Base-by-base conservation (phyloP, 2,329 filamentous ascomycete genomes). In the Hymenoscyphus infarciens region DNA sequence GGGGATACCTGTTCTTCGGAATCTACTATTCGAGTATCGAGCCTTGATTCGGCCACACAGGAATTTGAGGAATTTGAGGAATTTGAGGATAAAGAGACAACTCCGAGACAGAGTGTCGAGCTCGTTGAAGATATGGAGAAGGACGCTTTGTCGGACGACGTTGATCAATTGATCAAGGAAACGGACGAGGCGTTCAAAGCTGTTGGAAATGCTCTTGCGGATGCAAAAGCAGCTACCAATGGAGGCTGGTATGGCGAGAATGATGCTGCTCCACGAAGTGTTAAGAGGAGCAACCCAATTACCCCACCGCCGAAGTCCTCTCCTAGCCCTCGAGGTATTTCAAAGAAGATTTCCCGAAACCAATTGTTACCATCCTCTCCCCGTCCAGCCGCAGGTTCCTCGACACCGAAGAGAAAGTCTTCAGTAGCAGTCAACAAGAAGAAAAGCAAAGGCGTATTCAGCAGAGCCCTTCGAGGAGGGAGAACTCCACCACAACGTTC, bases 171-270 rank as follows among this genome's bases (percentile, higher is more conserved):
- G 64, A 80, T 82, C 56, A 74, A 75, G 64, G 78, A 83, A 68
- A 78, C 81, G 3, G 81, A 84, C 64, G 76, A 80, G 62, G 80
- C 81, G 31, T 83, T 83, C 71, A 76, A 77, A 69, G 76, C 77
- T 13, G 77, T 81, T 27, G 78, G 76, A 2, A 74, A 71, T 58
- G 76, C 77, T 19, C 71, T 83, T 45, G 74, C 73, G 39, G 75
- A 80, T 59, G 75, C 76, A 31, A 73, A 73, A 65, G 63, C 70
- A 49, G 68, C 71, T 4, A 72, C 67, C 39, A 64, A 70, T 61
- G 66, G 69, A 62, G 19, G 19, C 8, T 75, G 73, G 61, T 68
- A 71, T 54, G 53, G 65, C 39, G 57, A 52, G 27, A 27, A n/a
- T 11, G 60, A 54, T 49, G 29, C 56, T 15, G 29, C 16, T 10